These are phyloP conservation scores for Penicillium soppii DNA, from an alignment of 495 filamentous ascomycete species.

Conservation along the genomic window DNA sequence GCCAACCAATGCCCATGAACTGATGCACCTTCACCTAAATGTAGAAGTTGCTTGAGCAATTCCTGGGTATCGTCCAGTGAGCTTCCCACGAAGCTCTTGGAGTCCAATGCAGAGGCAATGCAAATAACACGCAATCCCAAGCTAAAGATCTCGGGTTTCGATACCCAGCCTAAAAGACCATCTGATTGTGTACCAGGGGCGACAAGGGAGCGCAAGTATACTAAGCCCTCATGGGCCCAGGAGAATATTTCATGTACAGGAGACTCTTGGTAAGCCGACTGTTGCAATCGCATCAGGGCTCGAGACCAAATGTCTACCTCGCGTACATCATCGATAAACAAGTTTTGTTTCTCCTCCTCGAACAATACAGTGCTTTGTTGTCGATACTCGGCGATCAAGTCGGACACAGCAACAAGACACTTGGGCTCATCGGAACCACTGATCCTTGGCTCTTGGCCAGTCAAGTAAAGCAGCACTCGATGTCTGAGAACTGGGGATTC, in stretches of 20 bases:
- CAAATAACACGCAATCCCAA: constrained; percentile 58
- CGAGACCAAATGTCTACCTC: constrained; percentile 67
- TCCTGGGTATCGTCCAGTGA: constrained; percentile 19
- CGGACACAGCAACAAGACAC: constrained; percentile 36
- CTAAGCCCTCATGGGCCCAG: constrained; percentile 62
- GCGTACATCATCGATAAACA: constrained; percentile 76
- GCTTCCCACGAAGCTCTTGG: too few relatives aligned
- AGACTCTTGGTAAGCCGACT: constrained; percentile 19
- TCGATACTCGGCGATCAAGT: constrained; percentile 47
- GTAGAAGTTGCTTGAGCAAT: not conserved
- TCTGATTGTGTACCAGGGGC: constrained; percentile 38
- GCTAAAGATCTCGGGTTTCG: constrained; percentile 69
- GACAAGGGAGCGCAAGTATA: constrained; percentile 36
- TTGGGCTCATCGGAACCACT: constrained; percentile 17
- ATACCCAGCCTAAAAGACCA: constrained; percentile 70
- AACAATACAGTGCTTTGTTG: constrained; percentile 75
- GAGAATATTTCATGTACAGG: constrained; percentile 28
- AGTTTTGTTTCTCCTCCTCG: constrained; percentile 84
- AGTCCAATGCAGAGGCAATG: constrained; percentile 42
- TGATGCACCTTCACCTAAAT: not conserved
- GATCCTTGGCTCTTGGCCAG: constrained; percentile 25
- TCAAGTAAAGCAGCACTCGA: constrained; percentile 27
- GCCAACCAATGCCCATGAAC: constrained; percentile 22
- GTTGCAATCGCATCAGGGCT: constrained; percentile 37
- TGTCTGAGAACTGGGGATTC: constrained; percentile 34